Evolutionary conservation across 495 filamentous ascomycete species (phyloP), one percentile per base, ranked within the genome.

Genomic region (Glutinoglossum americanum): DNA sequence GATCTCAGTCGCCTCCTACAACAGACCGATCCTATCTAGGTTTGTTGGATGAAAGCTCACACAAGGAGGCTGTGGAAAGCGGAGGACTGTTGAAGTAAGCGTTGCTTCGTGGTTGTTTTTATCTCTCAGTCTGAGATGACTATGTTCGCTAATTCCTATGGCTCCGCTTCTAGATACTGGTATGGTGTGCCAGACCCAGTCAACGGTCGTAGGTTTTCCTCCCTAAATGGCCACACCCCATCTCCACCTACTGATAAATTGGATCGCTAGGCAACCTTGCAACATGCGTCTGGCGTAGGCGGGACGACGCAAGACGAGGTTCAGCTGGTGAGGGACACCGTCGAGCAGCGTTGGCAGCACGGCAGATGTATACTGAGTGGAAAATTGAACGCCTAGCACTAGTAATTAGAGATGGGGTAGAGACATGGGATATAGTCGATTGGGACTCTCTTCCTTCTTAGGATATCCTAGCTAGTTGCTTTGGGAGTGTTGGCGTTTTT

Each of bases 81-180:
- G 87, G 87, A 1, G 88, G 89, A n/a, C 73, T 95, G 64, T 70
- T 94, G 63, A 92, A 93, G 77, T 47, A 13, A 47, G 44, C 13
- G 21, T n/a, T 3, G 15, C 21, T 13, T 47, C 5, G 17, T 17
- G 44, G 21, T 47, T 17, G 21, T 17, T 17, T n/a, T n/a, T 47
- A 23, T 5, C 21, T 17, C 44, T 47, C 44, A 3, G 21, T 47
- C 17, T n/a, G n/a, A n/a, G n/a, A n/a, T n/a, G 17, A 9, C 8
- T 17, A n/a, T 47, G 5, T 23, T n/a, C 3, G 44, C 44, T 47
- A 47, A n/a, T 17, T n/a, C 13, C 44, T 17, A 23, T n/a, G 44
- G 4, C 44, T 33, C 30, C 21, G 4, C 44, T 33, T 9, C 21
- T 13, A 47, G 44, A 47, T 89, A 89, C 70, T 92, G 86, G 85